Conservation (phyloP, 108 stramenopile species). For the Cyclotella kingstonii region DNA sequence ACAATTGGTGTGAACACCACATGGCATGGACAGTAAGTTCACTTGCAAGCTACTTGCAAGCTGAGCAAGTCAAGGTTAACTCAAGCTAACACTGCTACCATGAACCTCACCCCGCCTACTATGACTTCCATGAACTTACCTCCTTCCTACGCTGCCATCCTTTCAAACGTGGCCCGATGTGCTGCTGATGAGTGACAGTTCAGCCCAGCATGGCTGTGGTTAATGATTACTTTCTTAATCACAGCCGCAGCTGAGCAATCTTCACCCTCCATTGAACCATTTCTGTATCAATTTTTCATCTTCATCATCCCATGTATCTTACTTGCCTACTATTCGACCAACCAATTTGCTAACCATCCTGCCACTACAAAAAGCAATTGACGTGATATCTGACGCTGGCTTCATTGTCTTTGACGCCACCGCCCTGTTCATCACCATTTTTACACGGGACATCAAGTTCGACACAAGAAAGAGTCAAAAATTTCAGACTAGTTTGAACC, state of each 20-base stretch:
- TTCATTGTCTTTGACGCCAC: too few relatives aligned
- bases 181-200: constrained; percentile 8
- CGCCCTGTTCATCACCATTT: too few relatives aligned
- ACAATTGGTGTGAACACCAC: constrained; percentile 2
- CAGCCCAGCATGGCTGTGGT: constrained; percentile 20
- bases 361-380: not conserved
- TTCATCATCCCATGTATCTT: not conserved
- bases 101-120: not conserved
- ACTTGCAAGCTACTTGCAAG: not conserved
- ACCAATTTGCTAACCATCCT: not conserved
- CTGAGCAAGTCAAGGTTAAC: not conserved
- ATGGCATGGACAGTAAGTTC: constrained; percentile 1
- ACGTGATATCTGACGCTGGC: too few relatives aligned
- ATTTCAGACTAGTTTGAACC: too few relatives aligned
- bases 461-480: too few relatives aligned
- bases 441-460: too few relatives aligned
- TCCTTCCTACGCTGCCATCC: not conserved
- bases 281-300: not conserved
- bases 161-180: not conserved
- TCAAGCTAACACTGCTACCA: not conserved
- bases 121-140: not conserved
- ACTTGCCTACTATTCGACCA: not conserved
- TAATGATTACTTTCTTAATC: not conserved
- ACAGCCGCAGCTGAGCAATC: constrained; percentile 7
- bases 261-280: not conserved